These are phyloP conservation scores for Aspergillus persii DNA, from an alignment of 2,329 filamentous ascomycete genomes.

Conservation along the genomic window DNA sequence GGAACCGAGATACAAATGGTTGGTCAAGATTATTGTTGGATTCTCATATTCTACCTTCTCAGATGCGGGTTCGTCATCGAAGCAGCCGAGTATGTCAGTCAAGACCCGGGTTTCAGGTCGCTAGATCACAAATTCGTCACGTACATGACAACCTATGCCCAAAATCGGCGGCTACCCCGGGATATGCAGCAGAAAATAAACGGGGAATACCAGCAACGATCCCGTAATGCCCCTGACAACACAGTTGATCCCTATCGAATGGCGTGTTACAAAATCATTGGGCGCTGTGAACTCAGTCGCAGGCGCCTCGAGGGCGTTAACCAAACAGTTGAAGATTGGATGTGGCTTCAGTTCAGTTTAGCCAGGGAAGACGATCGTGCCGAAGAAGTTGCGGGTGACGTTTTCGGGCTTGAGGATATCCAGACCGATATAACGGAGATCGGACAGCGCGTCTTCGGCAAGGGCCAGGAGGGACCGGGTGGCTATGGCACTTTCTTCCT, in stretches of 20 bases:
- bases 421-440: constrained; percentile 83
- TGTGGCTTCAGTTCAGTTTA: constrained; percentile 64
- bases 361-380: constrained; percentile 61
- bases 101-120: constrained; percentile 77
- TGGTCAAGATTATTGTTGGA: constrained; percentile 85
- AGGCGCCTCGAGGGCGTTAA: constrained; percentile 58
- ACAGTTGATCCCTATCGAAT: constrained; percentile 92
- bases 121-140: constrained; percentile 86
- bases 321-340: constrained; percentile 64
- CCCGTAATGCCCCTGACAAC: constrained; percentile 79
- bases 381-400: constrained; percentile 61
- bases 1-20: constrained; percentile 77
- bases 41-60: constrained; percentile 86
- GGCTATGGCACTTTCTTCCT: constrained; percentile 91
- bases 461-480: constrained; percentile 72
- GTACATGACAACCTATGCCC: constrained; percentile 82
- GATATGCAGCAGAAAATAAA: constrained; percentile 84
- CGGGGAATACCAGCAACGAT: constrained; percentile 82
- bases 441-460: constrained; percentile 85
- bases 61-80: constrained; percentile 81
- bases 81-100: constrained; percentile 80
- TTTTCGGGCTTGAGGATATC: constrained; percentile 65
- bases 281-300: constrained; percentile 64
- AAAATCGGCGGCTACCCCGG: constrained; percentile 72
- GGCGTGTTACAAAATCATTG: constrained; percentile 97